Evolutionary conservation across 1,284 basidiomycete species (phyloP), one percentile per base, ranked within the genome.

Genomic region (Phellinidium pouzarii): DNA sequence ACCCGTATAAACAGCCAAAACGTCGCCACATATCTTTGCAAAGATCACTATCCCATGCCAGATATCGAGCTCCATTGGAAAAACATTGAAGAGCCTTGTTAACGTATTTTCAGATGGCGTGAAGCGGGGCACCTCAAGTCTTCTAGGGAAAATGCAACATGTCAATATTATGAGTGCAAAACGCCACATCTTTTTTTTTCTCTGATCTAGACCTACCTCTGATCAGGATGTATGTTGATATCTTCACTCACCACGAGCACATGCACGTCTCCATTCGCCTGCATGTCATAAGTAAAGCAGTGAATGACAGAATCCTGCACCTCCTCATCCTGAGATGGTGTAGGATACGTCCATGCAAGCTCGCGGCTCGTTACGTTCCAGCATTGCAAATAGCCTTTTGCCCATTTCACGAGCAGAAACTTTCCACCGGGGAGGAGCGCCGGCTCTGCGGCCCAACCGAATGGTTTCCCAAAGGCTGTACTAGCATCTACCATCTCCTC

Each of bases 361-460:
- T 34, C 41, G 11, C 25, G 27, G 6, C 17, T 7, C 8, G 7
- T n/a, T 11, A 54, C 53, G 23, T 54, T 22, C 53, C 53, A 54
- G 31, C 41, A 49, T 22, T 54, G 53, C 29, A 54, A 9, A 23
- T 50, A 29, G n/a, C 53, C 53, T 11, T 22, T 40, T 5, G 53
- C 42, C 48, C 53, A 54, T 36, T 44, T 23, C 1, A 54, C 44
- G 8, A 54, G 17, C 9, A 54, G 31, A 41, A 49, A 45, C 34
- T 38, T 29, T 37, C 48, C 48, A 2, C 53, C 53, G 19, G 53
- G 53, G 14, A 50, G 41, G 8, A 54, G 53, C 9, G 43, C 3
- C 4, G 43, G 23, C n/a, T 50, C 53, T 7, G 43, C 22, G 7
- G 41, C 53, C 47, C 41, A 50, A 19, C 43, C 53, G 19, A 11